A percentile compares a stretch with the other conserved stretches of the same genome.
phyloP scores from a whole-genome alignment of 2,329 filamentous ascomycete species.

The Cordyceps fumosorosea region DNA sequence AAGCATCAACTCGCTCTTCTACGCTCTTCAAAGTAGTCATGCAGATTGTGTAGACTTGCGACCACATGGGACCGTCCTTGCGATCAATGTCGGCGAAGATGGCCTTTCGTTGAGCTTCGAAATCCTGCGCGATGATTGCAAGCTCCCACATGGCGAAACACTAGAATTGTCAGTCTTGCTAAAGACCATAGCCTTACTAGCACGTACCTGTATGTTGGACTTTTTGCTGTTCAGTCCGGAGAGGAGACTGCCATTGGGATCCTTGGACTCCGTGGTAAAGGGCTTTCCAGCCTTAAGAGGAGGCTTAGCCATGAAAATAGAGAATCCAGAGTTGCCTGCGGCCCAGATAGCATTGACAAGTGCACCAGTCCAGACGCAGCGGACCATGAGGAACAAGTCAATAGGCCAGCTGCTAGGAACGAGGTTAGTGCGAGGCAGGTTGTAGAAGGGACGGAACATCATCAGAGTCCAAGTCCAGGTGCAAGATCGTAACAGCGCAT shows the following conservation, averaged over 20 bases:
- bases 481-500: constrained; percentile 51
- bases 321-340: constrained; percentile 69
- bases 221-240: constrained; percentile 81
- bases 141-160: constrained; percentile 90
- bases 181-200: not conserved
- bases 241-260: constrained; percentile 84
- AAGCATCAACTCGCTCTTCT: constrained; percentile 58
- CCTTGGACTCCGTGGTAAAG: constrained; percentile 76
- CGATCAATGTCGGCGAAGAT: constrained; percentile 87
- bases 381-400: constrained; percentile 48
- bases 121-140: constrained; percentile 68
- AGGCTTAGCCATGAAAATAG: constrained; percentile 69
- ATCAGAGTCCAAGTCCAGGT: constrained; percentile 65
- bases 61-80: constrained; percentile 72
- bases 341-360: constrained; percentile 71
- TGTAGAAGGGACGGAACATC: constrained; percentile 67
- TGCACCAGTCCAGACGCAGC: constrained; percentile 54
- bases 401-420: constrained; percentile 53
- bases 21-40: constrained; percentile 63
- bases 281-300: constrained; percentile 81
- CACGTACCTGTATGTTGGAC: constrained; percentile 59
- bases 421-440: constrained; percentile 64
- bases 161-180: not conserved
- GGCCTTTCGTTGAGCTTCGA: constrained; percentile 66
- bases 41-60: constrained; percentile 66